Percentiles rank a stretch among this genome's conserved stretches.
These are phyloP conservation scores for Gossypium gossypioides DNA, from an alignment of 441 rosid genomes.

Conservation along the genomic window DNA sequence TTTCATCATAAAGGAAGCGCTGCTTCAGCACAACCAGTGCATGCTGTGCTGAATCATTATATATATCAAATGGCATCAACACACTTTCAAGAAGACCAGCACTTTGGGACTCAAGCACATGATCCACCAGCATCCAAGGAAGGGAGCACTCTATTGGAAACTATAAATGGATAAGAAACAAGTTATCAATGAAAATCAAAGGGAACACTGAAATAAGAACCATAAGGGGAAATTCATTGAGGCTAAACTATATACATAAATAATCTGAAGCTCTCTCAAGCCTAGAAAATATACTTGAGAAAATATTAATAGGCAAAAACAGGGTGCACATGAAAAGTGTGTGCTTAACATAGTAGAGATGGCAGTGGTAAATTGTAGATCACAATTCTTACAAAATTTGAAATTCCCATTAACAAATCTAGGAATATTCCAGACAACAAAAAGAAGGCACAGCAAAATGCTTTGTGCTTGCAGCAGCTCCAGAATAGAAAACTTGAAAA, in stretches of 20 bases:
- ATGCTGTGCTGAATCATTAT: slow-evolving; percentile 99
- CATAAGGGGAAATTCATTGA: not conserved
- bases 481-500: not conserved
- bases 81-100: slow-evolving; percentile 90
- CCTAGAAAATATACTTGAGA: not conserved
- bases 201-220: not conserved
- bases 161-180: slow-evolving; percentile 29
- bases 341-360: not conserved
- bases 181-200: slow-evolving; percentile 2
- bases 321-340: not conserved
- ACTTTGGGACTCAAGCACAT: slow-evolving; percentile 73
- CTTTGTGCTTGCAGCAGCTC: not conserved
- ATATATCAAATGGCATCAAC: slow-evolving; percentile 86
- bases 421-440: not conserved
- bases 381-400: not conserved
- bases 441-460: not conserved
- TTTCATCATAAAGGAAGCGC: slow-evolving; percentile 97
- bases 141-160: slow-evolving; percentile 98
- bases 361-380: not conserved
- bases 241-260: not conserved
- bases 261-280: not conserved
- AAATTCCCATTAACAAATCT: not conserved
- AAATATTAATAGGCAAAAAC: not conserved
- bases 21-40: slow-evolving; percentile 84
- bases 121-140: slow-evolving; percentile 98